Evolutionary conservation across 2,329 filamentous ascomycete genomes (phyloP).

Genomic region (Penicillium capsulatum): DNA sequence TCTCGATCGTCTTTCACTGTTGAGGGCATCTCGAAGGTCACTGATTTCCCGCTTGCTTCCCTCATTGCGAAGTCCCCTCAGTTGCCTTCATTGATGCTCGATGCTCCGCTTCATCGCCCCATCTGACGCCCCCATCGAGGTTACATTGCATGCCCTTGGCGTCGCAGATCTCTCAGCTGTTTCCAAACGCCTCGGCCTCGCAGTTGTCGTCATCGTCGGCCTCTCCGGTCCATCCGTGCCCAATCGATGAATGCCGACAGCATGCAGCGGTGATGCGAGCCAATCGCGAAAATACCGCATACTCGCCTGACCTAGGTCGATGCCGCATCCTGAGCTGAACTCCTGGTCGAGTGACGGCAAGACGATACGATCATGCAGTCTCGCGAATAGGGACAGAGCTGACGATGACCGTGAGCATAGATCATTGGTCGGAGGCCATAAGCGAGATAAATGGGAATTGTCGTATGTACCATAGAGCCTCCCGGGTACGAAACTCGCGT

Average conservation of each 20-base stretch:
- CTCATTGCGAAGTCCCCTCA: constrained; percentile 3
- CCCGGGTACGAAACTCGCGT: not conserved
- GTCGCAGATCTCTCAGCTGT: constrained; percentile 8
- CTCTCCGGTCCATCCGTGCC: constrained; percentile 9
- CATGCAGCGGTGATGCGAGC: constrained; percentile 6
- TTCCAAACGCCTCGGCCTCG: constrained; percentile 2
- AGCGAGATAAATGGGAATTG: not conserved
- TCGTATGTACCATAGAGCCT: not conserved
- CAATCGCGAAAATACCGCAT: constrained; percentile 8
- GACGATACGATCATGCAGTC: not conserved
- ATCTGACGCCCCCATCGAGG: constrained; percentile 7
- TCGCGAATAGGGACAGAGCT: not conserved
- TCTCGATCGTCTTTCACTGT: constrained; percentile 4
- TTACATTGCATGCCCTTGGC: constrained; percentile 11
- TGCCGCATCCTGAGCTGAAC: not conserved
- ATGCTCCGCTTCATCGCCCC: constrained; percentile 3
- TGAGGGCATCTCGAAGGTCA: not conserved
- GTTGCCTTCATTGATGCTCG: constrained; percentile 3
- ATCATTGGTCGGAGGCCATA: not conserved
- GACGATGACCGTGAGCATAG: not conserved
- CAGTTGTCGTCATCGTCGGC: constrained; percentile 12
- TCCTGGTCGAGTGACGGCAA: not conserved
- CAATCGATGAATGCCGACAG: constrained; percentile 7
- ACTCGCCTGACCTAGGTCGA: not conserved
- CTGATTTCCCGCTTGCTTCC: constrained; percentile 1